Evolutionary conservation across 1,139 yeast species (phyloP), one percentile per base, ranked within the genome.

Genomic region (Pichia sp.): DNA sequence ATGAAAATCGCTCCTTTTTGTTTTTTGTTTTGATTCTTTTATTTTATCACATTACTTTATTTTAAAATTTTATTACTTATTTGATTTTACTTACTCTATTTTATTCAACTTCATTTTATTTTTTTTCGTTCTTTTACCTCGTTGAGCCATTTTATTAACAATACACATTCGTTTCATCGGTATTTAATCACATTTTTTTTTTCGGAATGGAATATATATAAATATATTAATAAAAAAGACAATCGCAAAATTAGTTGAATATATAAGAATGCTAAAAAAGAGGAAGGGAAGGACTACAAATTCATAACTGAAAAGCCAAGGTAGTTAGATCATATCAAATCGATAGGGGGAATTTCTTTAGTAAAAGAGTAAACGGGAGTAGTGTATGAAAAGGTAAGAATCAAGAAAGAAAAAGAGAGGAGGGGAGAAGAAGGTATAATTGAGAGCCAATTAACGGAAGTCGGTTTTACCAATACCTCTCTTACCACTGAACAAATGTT

Each of bases 401-500:
- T 34, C n/a, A 29, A 42, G 49, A 23, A 34, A 38, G 15, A 23
- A 31, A 46, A 30, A 23, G 23, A 47, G 29, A 42, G 2, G n/a
- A 15, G 40, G 26, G 19, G 15, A 5, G 40, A 36, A 40, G 32
- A 16, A 38, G 10, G n/a, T 15, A 29, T 4, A 36, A 26, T n/a
- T 10, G 15, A 19, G 8, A 32, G 44, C 13, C 36, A 16, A 15
- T 66, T 75, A 83, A 75, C 90, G 84, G 72, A 81, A 78, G 72
- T 86, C 93, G 62, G 88, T 87, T 68, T 86, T 85, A 71, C 97
- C 96, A 70, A 82, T 83, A 77, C 96, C 93, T 77, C 97, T 85
- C 81, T 95, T 93, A 75, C 99, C 99, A 68, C 92, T 77, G 77
- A 86, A 88, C 79, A 93, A 79, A 76, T 93, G 99, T 78, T 90